These are phyloP conservation scores for Mallotus repandus DNA, from an alignment of 441 rosid genomes.

Conservation along the genomic window DNA sequence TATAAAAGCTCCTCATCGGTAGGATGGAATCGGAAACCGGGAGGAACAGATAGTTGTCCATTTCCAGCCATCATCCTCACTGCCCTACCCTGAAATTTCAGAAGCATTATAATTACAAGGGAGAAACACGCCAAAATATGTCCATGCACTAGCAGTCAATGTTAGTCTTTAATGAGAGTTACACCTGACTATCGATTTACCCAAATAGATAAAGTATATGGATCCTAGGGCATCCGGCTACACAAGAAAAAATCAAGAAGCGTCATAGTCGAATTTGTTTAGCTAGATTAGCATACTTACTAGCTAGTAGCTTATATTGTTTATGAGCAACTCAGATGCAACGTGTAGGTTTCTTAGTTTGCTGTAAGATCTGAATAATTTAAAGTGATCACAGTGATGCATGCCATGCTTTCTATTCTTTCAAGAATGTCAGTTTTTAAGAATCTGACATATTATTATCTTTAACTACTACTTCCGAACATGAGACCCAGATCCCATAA, in stretches of 20 bases:
- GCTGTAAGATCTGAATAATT: not conserved
- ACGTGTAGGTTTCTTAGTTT: no score
- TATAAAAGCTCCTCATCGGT: conserved; percentile 91
- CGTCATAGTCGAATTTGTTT: no score
- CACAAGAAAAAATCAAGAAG: no score
- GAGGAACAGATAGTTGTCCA: conserved; percentile 90
- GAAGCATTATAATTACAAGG: not conserved
- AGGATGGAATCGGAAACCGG: conserved; percentile 80
- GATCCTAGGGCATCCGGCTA: no score
- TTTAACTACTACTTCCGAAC: not conserved
- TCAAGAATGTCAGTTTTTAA: not conserved
- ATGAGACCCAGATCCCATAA: no score
- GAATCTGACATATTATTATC: not conserved
- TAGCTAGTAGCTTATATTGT: not conserved
- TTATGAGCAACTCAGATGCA: not conserved
- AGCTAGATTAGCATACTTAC: not conserved
- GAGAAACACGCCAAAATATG: not conserved
- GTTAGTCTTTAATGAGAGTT: not conserved
- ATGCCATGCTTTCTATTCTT: not conserved
- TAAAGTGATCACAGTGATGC: not conserved
- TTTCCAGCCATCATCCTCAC: conserved; percentile 57
- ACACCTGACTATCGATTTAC: not conserved
- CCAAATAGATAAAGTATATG: not conserved
- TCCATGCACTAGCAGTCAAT: not conserved
- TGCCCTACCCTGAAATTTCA: not conserved